These are phyloP conservation scores for Elsinoe perseae DNA, from an alignment of 2,329 filamentous ascomycete species.

Conservation along the genomic window DNA sequence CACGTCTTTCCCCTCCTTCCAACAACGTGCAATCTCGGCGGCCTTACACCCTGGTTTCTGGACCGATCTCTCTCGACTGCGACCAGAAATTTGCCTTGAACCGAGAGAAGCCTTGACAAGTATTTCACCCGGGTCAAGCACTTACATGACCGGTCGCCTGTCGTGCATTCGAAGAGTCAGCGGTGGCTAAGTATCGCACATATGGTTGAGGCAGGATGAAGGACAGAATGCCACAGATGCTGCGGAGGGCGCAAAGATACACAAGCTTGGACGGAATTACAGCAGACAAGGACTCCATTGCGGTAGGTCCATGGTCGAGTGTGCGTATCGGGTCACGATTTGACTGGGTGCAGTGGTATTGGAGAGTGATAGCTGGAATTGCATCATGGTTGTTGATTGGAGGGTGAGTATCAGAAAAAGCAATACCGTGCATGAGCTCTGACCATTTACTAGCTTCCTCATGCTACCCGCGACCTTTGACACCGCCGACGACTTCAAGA, in stretches of 20 bases:
- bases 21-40: constrained; percentile 8
- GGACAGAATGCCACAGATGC: constrained; percentile 19
- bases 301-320: background rate
- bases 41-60: constrained; percentile 9
- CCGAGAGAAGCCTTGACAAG: background rate
- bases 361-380: constrained; percentile 37
- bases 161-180: background rate
- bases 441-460: constrained; percentile 35
- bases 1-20: constrained; percentile 1
- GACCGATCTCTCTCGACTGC: background rate
- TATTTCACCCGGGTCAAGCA: background rate
- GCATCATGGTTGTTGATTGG: constrained; percentile 43
- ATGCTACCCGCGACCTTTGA: constrained; percentile 43
- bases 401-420: constrained; percentile 32
- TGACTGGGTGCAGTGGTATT: constrained; percentile 38
- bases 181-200: constrained; percentile 9
- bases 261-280: constrained; percentile 24
- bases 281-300: constrained; percentile 20
- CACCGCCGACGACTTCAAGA: constrained; percentile 31
- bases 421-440: constrained; percentile 17
- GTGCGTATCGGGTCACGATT: constrained; percentile 1
- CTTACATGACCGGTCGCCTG: background rate
- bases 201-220: constrained; percentile 11
- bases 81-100: background rate
- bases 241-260: constrained; percentile 25